Conservation (phyloP, 257 asterid species). For the Misopates orontium region DNA sequence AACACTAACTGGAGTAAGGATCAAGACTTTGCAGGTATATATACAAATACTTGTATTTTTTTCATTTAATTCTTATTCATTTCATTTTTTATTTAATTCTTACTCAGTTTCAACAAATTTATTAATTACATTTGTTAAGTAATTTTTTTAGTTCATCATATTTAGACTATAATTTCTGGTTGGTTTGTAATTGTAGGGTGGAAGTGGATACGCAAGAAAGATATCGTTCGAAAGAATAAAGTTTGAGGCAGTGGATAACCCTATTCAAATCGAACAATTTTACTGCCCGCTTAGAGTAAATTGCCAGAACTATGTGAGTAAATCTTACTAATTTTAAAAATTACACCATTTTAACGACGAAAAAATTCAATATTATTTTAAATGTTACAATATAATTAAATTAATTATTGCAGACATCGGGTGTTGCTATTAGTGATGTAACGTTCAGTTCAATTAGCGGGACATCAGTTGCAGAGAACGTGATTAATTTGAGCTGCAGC, state of each 20-base stretch:
- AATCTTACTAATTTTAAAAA: not conserved
- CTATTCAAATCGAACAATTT: constrained; percentile 59
- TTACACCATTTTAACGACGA: too few relatives aligned
- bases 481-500: constrained; percentile 54
- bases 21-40: constrained; percentile 58
- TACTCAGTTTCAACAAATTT: not conserved
- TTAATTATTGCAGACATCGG: constrained; percentile 43
- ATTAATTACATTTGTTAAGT: too few relatives aligned
- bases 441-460: constrained; percentile 51
- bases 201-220: constrained; percentile 58
- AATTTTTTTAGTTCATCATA: too few relatives aligned
- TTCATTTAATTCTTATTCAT: not conserved
- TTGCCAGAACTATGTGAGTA: constrained; percentile 52
- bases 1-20: constrained; percentile 60
- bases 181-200: constrained; percentile 56
- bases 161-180: too few relatives aligned
- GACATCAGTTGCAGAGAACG: constrained; percentile 50
- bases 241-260: constrained; percentile 53
- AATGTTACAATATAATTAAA: too few relatives aligned
- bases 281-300: constrained; percentile 58
- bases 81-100: not conserved
- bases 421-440: constrained; percentile 52
- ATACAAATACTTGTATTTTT: not conserved
- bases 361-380: too few relatives aligned
- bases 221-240: constrained; percentile 53